Percentiles rank a stretch among this genome's conserved stretches.
These are phyloP conservation scores for Suillus variegatus DNA, from an alignment of 768 basidiomycete species.

Conservation along the genomic window DNA sequence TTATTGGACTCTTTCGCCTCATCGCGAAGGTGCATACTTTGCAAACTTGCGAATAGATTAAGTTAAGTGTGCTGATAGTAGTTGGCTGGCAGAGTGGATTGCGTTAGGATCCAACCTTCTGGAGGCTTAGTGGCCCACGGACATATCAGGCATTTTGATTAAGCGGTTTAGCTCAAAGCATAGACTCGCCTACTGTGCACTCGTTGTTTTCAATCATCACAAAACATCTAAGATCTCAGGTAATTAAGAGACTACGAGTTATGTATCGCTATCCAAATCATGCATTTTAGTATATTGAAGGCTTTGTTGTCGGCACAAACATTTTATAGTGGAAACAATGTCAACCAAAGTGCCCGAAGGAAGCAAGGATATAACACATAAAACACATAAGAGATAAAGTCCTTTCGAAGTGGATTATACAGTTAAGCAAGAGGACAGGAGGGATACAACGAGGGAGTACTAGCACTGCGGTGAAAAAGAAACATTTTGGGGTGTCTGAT, in stretches of 20 bases:
- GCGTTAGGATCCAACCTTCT: not conserved
- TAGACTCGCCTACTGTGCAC: not conserved
- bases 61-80: not conserved
- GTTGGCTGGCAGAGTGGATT: not conserved
- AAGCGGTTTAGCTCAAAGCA: not conserved
- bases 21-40: conserved; percentile 15
- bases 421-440: not conserved
- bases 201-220: not conserved
- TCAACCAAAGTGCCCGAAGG: not conserved
- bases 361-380: not conserved
- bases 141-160: not conserved
- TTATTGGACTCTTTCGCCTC: conserved; percentile 30
- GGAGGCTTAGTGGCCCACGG: not conserved
- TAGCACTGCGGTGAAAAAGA: not conserved
- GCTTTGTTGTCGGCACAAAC: not conserved
- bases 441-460: not conserved
- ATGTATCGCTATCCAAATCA: not conserved
- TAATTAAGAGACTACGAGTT: not conserved
- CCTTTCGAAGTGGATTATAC: not conserved
- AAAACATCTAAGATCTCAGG: not conserved
- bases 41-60: not conserved
- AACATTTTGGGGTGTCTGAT: not conserved
- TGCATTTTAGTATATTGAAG: not conserved
- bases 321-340: not conserved
- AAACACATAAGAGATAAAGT: not conserved